These are phyloP conservation scores for Russula emetica DNA, from an alignment of 768 basidiomycete species.

Conservation along the genomic window DNA sequence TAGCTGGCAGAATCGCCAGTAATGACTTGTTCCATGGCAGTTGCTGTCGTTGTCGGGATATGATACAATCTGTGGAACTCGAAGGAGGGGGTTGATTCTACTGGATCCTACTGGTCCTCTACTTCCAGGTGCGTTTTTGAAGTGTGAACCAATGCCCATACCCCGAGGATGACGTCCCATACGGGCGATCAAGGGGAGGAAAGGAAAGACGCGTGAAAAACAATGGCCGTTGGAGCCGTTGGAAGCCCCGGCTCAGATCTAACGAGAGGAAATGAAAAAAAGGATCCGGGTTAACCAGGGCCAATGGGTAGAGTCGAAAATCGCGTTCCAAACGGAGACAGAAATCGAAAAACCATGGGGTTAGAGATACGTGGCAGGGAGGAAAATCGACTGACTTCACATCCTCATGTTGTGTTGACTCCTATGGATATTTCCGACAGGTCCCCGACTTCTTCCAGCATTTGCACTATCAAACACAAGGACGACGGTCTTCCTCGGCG, in stretches of 20 bases:
- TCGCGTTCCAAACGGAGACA: not conserved
- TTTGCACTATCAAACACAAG: conserved; percentile 38
- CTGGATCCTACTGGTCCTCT: not conserved
- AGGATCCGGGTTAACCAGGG: not conserved
- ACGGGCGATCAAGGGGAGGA: not conserved
- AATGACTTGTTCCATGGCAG: not conserved
- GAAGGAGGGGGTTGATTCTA: not conserved
- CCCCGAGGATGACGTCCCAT: not conserved
- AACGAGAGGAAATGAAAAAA: not conserved
- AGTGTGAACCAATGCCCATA: conserved; percentile 7
- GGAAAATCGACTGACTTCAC: not conserved
- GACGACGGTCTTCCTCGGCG: conserved; percentile 39
- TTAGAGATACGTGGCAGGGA: not conserved
- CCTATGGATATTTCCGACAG: conserved; percentile 29
- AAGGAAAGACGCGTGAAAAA: not conserved
- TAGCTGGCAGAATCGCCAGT: not conserved
- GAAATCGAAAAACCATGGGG: not conserved
- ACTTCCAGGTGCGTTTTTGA: not conserved
- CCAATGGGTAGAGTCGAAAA: not conserved
- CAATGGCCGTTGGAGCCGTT: not conserved
- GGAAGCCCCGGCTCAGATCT: not conserved
- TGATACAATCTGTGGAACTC: not conserved
- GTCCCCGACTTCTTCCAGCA: not conserved
- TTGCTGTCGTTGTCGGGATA: not conserved
- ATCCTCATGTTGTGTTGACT: conserved; percentile 33